Base-by-base conservation (phyloP, 352 stramenopile genomes). In the Globisporangium middletonii region DNA sequence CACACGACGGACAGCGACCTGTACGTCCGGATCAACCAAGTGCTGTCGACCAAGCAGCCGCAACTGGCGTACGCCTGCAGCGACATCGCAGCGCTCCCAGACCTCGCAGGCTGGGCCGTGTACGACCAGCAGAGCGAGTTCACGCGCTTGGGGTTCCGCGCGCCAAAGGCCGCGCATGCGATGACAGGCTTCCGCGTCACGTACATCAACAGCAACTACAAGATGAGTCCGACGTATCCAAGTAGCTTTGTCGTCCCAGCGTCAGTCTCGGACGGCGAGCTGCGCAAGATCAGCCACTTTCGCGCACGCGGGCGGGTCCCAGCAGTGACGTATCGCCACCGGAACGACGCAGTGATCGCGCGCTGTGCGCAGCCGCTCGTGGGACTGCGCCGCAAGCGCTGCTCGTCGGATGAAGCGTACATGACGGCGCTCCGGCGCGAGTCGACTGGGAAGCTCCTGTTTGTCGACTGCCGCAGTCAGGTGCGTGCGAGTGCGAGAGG, bases 331-430 rank as follows among this genome's bases (percentile, higher is more conserved):
- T 99, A 96, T 71, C 77, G 86, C 4, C 84, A 94, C 66, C 68
- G 73, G 5, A 97, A 97, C 66, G 89, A 95, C 45, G 88, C 91
- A 1, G 71, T 93, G n/a, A 88, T 99, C 30, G 98, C 88, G 42
- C 75, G 97, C 30, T 97, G 84, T 52, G 77, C 94, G 15, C 96
- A 99, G 63, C 96, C 96, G 4, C 85, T 98, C 57, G 89, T 99
- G 2, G 97, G 97, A 7, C 65, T 99, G 7, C 79, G 95, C 47
- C 87, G 96, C 13, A 96, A 97, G 71, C 82, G 89, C 2, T 98
- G 84, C 67, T 70, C 75, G 0, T 80, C 86, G 1, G 97, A 99
- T 69, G 95, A 99, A 72, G 73, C 75, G 0, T 92, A 77, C 45
- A 83, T 94, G 59, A 52, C 60, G 12, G 73, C 79, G 3, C 57